Evolutionary conservation across 164 flowering plant genomes (phyloP), one percentile per base, ranked within the genome.

Genomic region (Annona cherimola): DNA sequence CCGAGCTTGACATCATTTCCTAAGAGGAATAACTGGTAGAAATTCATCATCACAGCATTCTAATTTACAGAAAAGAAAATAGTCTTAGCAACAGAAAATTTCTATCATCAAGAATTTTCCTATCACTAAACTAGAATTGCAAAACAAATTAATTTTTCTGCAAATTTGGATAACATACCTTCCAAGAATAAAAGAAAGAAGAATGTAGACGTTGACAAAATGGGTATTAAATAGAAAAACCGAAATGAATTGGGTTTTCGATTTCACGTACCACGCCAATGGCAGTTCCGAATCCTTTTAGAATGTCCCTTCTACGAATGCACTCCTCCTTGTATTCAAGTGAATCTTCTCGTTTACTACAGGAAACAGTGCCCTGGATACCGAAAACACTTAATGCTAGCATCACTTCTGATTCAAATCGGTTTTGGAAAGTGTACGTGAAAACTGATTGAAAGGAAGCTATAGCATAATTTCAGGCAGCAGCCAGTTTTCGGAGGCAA

Each of bases 1-100:
- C 89, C 4, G 87, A 86, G 81, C 92, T 85, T n/a, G 78, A 75
- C 62, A 88, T 59, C 59, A 89, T 65, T 85, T 84, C 94, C 99
- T 92, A 81, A 73, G 73, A 80, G 55, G 76, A 54, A 80, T 70
- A 57, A 82, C 85, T 79, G 87, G 79, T 78, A 83, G 78, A 81
- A 80, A 81, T 78, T 85, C 85, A 84, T 83, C 78, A 84, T 78
- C 84, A 76, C 60, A 78, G 76, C 73, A 82, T 68, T 79, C 74
- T 59, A 44, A 44, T n/a, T 54, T 12, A 8, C 57, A 50, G 1
- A 8, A 46, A 9, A 62, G 45, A 19, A 42, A 42, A 63, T 43
- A 65, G 9, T 14, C 20, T 61, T 20, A 18, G 42, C 61, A 7
- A 41, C 11, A 35, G 7, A 64, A 11, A 7, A 5, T 42, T 6